These are phyloP conservation scores for Nemania serpens DNA, from an alignment of 2,329 filamentous ascomycete species.

Conservation along the genomic window DNA sequence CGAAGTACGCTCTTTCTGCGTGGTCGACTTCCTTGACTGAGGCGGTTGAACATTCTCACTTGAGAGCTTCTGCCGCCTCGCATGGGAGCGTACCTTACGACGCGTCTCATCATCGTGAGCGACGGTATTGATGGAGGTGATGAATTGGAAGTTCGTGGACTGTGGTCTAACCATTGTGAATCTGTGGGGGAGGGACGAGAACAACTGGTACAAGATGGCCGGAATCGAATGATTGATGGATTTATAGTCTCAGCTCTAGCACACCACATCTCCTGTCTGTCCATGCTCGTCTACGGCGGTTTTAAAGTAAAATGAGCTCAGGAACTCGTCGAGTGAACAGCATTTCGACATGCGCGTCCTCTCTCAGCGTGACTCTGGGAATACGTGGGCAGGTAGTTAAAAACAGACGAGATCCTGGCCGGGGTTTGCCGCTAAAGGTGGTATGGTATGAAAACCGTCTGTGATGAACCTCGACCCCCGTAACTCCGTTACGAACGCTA, in stretches of 20 bases:
- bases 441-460: constrained; percentile 9
- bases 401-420: constrained; percentile 16
- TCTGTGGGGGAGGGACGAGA: background rate
- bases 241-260: constrained; percentile 3
- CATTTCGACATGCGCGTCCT: constrained; percentile 16
- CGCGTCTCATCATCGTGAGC: constrained; percentile 43
- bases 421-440: constrained; percentile 22
- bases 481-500: constrained; percentile 15
- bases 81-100: constrained; percentile 43
- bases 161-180: constrained; percentile 26
- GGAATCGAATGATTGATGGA: background rate
- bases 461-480: constrained; percentile 9
- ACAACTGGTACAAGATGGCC: background rate
- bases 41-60: constrained; percentile 32
- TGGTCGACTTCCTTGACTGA: constrained; percentile 35
- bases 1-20: constrained; percentile 42
- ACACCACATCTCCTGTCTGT: background rate
- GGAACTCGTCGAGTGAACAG: background rate
- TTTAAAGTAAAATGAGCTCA: constrained; percentile 12
- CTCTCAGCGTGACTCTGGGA: constrained; percentile 8
- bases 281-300: constrained; percentile 7
- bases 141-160: constrained; percentile 41
- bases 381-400: constrained; percentile 10
- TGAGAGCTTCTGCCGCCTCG: constrained; percentile 41
- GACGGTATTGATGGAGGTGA: constrained; percentile 44